These are phyloP conservation scores for Eucalyptus curtisii DNA, from an alignment of 345 rosid species.

Conservation along the genomic window DNA sequence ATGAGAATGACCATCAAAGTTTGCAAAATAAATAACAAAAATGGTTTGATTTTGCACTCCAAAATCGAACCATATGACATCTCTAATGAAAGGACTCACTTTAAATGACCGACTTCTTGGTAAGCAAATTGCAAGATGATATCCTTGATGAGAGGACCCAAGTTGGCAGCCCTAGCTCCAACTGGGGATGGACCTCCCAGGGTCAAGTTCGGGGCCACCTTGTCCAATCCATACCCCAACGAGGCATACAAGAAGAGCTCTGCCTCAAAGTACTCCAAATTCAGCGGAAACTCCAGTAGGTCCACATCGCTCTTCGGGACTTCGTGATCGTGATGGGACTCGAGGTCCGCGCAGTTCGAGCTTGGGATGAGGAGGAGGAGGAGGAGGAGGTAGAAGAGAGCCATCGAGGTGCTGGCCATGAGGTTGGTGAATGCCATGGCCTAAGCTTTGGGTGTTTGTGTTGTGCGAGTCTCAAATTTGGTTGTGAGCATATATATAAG, in stretches of 20 bases:
- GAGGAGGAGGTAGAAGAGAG: background rate
- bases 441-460: background rate
- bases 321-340: background rate
- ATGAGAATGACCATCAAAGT: background rate
- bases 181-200: constrained; percentile 63
- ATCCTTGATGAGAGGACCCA: constrained; percentile 41
- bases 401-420: background rate
- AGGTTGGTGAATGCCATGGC: background rate
- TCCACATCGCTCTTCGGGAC: constrained; percentile 20
- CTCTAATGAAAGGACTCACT: constrained; percentile 6
- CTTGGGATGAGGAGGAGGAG: background rate
- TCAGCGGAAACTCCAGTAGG: constrained; percentile 70
- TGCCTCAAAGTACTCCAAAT: constrained; percentile 84
- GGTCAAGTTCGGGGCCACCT: constrained; percentile 45
- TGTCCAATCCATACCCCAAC: constrained; percentile 68
- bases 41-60: background rate
- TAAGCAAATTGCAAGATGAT: constrained; percentile 64
- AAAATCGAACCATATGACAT: background rate
- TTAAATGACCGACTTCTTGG: constrained; percentile 92
- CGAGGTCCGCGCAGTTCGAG: background rate
- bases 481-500: background rate
- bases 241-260: constrained; percentile 81
- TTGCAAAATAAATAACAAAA: background rate
- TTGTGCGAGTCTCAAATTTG: background rate
- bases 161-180: constrained; percentile 52